A percentile compares a stretch with the other conserved stretches of the same genome.
These are phyloP conservation scores for Pyrus pyrifolia DNA, from an alignment of 306 rosid species.

Conservation along the genomic window DNA sequence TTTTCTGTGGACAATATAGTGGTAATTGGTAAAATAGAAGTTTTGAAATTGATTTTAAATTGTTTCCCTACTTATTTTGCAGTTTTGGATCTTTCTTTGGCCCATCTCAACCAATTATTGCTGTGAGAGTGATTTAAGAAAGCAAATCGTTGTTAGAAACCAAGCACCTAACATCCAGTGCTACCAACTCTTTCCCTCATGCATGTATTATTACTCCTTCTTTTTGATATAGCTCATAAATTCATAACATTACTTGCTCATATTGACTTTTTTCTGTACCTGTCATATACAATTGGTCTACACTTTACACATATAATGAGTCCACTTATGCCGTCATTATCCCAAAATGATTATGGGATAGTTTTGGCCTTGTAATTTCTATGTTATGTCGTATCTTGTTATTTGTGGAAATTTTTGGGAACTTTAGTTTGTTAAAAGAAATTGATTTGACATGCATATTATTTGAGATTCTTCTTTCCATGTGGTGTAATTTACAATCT, in stretches of 20 bases:
- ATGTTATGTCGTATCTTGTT: background rate
- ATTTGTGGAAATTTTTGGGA: background rate
- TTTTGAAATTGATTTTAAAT: background rate
- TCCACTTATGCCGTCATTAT: background rate
- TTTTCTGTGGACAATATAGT: background rate
- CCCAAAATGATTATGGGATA: background rate
- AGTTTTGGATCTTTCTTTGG: conserved; percentile 94
- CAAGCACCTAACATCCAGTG: conserved; percentile 52
- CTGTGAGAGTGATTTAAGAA: conserved; percentile 87
- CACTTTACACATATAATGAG: background rate
- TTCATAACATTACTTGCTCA: background rate
- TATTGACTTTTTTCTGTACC: conserved; percentile 4
- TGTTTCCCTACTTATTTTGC: conserved; percentile 22
- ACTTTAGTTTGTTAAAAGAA: background rate
- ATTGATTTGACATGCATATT: background rate
- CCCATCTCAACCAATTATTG: conserved; percentile 79
- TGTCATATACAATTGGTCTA: background rate
- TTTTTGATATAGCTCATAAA: conserved; percentile 1
- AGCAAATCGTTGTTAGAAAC: conserved; percentile 79
- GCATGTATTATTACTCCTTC: conserved; percentile 33
- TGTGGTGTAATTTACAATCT: background rate
- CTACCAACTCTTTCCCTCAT: conserved; percentile 30
- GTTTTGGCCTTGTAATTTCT: background rate
- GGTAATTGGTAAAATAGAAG: background rate
- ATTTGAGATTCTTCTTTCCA: background rate